Percentiles rank a stretch among this genome's conserved stretches.
Conservation (phyloP, 129 eudicot species). For the Deinandra increscens region DNA sequence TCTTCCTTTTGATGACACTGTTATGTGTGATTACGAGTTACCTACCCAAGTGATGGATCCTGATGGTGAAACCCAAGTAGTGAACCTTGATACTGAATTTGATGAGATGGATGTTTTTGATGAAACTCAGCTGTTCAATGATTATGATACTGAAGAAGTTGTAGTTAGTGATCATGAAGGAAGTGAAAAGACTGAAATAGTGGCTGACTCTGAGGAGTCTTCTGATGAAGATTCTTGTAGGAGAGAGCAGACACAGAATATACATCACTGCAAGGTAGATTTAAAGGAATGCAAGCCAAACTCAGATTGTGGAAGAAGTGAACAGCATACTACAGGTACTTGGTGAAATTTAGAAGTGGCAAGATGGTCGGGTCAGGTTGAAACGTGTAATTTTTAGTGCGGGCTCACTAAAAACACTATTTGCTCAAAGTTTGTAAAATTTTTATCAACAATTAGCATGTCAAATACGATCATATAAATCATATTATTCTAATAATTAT, state of each 20-base stretch:
- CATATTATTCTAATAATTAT: not conserved
- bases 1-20: constrained; percentile 40
- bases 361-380: not conserved
- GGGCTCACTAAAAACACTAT: not conserved
- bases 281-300: constrained; percentile 16
- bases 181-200: constrained; percentile 40
- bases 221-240: constrained; percentile 39
- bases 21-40: constrained; percentile 50
- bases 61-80: constrained; percentile 45
- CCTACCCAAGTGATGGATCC: constrained; percentile 49
- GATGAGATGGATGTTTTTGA: constrained; percentile 46
- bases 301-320: constrained; percentile 25
- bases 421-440: not conserved
- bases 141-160: constrained; percentile 49
- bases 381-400: not conserved
- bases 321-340: constrained; percentile 47
- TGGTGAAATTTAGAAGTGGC: constrained; percentile 13
- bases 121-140: constrained; percentile 51
- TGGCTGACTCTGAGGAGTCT: constrained; percentile 42
- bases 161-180: constrained; percentile 42
- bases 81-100: constrained; percentile 52
- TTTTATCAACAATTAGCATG: not conserved
- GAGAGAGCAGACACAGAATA: constrained; percentile 20
- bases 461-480: not conserved
- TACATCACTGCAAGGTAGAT: constrained; percentile 18